Evolutionary conservation across 2,329 filamentous ascomycete species (phyloP).

Genomic region (Fusarium pseudocircinatum): DNA sequence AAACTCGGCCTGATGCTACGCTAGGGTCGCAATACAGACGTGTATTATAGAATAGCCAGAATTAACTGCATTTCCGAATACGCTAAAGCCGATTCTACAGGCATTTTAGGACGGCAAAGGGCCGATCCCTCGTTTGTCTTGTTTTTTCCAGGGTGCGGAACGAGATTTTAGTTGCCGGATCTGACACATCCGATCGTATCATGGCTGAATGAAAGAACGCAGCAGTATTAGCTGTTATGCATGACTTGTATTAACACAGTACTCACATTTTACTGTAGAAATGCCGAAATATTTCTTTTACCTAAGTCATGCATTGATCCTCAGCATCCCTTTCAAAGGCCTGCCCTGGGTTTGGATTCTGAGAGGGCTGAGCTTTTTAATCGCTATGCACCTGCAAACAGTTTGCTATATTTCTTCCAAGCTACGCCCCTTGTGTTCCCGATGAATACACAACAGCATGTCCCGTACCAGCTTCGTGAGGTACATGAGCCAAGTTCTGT

Average conservation of each 20-base stretch:
- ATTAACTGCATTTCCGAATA: background rate
- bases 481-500: too few relatives aligned
- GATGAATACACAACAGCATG: too few relatives aligned
- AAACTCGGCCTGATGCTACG: background rate
- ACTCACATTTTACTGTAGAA: background rate
- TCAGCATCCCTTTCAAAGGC: background rate
- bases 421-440: too few relatives aligned
- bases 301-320: rapidly evolving
- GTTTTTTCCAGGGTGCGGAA: background rate
- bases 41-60: background rate
- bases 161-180: background rate
- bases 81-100: background rate
- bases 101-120: background rate
- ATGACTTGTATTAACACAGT: rapidly evolving
- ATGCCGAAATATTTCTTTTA: rapidly evolving
- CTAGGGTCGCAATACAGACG: background rate
- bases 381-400: background rate
- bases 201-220: background rate
- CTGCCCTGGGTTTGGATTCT: background rate
- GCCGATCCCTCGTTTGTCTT: background rate
- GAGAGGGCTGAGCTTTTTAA: background rate
- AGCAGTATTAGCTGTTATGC: rapidly evolving
- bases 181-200: rapidly evolving
- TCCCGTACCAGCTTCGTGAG: too few relatives aligned
- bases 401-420: background rate